Conservation (phyloP, 129 eudicot species). For the Flaveria linearis region DNA sequence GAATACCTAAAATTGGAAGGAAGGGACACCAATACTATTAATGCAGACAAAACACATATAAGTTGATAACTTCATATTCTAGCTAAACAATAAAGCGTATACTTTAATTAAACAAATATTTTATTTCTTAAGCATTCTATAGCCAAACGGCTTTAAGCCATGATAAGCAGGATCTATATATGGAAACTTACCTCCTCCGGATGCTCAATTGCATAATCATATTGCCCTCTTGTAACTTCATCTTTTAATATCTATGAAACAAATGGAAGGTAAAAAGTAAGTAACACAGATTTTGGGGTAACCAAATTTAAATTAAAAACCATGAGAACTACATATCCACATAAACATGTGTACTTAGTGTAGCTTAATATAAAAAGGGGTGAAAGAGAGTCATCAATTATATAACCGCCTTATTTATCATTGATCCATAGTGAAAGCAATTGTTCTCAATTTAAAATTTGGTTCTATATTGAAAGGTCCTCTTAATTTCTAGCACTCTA, state of each 20-base stretch:
- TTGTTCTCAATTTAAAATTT: background rate
- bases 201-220: conserved; percentile 98
- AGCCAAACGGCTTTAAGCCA: background rate
- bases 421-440: background rate
- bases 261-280: conserved; percentile 13
- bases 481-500: background rate
- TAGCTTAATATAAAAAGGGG: background rate
- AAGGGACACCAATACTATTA: background rate
- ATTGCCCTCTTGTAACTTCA: conserved; percentile 85
- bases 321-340: background rate
- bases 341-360: too few relatives aligned
- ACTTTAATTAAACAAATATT: background rate
- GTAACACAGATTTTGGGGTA: background rate
- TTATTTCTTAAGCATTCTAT: too few relatives aligned
- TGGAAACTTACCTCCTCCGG: conserved; percentile 79
- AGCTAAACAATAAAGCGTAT: background rate
- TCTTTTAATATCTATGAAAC: conserved; percentile 75
- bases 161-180: background rate
- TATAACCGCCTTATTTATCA: background rate
- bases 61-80: background rate
- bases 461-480: background rate
- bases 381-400: background rate
- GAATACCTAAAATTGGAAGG: conserved; percentile 49
- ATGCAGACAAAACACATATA: background rate
- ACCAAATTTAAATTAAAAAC: background rate